Base-by-base conservation (phyloP, 352 stramenopile species). In the Thraustochytrium striatum region DNA sequence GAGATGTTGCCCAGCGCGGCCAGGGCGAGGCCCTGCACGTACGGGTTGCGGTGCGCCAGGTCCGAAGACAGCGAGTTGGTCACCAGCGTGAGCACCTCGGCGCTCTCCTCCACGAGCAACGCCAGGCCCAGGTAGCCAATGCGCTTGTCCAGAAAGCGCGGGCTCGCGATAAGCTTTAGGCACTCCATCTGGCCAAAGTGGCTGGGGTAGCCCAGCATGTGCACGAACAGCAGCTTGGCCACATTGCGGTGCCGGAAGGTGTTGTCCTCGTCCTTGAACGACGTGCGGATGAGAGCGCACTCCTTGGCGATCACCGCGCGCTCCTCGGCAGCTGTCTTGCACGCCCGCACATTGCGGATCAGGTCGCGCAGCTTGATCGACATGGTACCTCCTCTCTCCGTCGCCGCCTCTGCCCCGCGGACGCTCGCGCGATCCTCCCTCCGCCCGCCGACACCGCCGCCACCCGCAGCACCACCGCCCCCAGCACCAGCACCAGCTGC, bases 151-250 rank as follows among this genome's bases (percentile, higher is more conserved):
- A 91, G 91, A 84, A 98, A 99, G 84, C 97, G 93, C 35, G 93
- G 94, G 53, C 92, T 98, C 13, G 97, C 96, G 81, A 99, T 98
- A 41, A 99, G 89, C 87, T 99, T 99, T 78, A 99, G 91, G 85
- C 95, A 99, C 87, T 99, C 96, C 88, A 99, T 97, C 85, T 99
- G 96, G 39, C 96, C 97, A 87, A 99, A 99, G 86, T 99, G 96
- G 68, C 93, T 98, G 61, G 96, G 95, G 85, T 99, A 99, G n/a
- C 96, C 96, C 30, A 99, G 88, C 95, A 99, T 99, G 89, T 99
- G 96, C 87, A 99, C 99, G 85, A 99, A 99, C 2, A 99, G 87
- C 72, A 99, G 87, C 84, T 99, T 99, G 55, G 96, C 95, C 55
- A 99, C 95, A 85, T 99, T 99, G 53, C 95, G 92, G 85, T 99